Evolutionary conservation across 306 rosid genomes (phyloP), one percentile per base, ranked within the genome.

Genomic region (Pyrus pyrifolia): DNA sequence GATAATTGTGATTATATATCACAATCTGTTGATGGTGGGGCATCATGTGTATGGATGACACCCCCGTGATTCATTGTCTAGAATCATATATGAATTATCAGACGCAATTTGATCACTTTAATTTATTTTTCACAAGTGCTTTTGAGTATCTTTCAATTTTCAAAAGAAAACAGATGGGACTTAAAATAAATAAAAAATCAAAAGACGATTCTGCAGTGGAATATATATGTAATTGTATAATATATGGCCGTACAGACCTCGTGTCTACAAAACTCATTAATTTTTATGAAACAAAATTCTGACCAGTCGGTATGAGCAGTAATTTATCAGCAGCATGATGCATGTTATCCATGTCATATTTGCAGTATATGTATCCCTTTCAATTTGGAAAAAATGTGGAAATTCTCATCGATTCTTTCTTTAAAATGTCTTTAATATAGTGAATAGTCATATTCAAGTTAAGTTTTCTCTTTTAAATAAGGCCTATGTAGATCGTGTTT

Each of bases 51-150:
- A 19, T 21, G 61, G 78, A 62, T 71, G 83, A 78, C 83, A 80
- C 82, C 82, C 82, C 84, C 73, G 78, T 81, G 81, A 76, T 44
- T 52, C 75, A 70, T 83, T 81, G 81, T 74, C 78, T 69, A 82
- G 91, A 83, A 89, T 89, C 79, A 81, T 79, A 49, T 49, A 83
- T 86, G 7, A 31, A 64, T 64, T 30, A 31, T 8, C 84, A 73
- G 38, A 3, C 70, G 18, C 70, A 76, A 82, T 18, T 83, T 77
- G 60, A 31, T 74, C 40, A 17, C 15, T 45, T 31, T 15, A 11
- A 52, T 38, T 52, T 31, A 3, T 17, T 30, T 51, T 45, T 67
- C 55, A 49, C 55, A 49, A 5, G 55, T 15, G 21, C 55, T 1
- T 49, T 49, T 49, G 55, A 49, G 55, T 49, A 49, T 5, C 8